Conservation (phyloP, 495 filamentous ascomycete species). For the Acidomyces sp. region DNA sequence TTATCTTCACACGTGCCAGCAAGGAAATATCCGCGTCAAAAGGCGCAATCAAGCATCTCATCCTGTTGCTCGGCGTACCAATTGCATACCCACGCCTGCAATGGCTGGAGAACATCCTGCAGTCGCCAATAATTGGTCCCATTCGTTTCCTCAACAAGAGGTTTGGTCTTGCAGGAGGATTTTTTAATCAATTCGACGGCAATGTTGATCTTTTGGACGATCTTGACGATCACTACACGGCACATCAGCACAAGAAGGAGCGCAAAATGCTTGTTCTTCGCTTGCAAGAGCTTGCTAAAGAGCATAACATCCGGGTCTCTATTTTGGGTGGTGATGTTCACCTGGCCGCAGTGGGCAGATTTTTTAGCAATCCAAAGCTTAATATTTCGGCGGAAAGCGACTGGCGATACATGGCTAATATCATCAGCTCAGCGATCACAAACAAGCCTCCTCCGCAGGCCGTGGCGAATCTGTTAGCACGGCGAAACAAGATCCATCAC, state of each 20-base stretch:
- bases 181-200: slow-evolving; percentile 92
- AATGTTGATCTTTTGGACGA: slow-evolving; percentile 77
- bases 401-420: slow-evolving; percentile 60
- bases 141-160: slow-evolving; percentile 83
- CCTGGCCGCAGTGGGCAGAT: slow-evolving; percentile 58
- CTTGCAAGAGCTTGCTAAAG: slow-evolving; percentile 57
- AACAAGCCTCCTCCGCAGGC: slow-evolving; percentile 85
- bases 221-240: slow-evolving; percentile 89
- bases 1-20: slow-evolving; percentile 58
- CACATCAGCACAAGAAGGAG: slow-evolving; percentile 80
- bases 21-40: slow-evolving; percentile 45
- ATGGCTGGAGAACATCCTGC: slow-evolving; percentile 83
- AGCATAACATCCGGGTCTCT: slow-evolving; percentile 64
- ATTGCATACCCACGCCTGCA: slow-evolving; percentile 90
- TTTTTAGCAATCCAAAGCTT: slow-evolving; percentile 56
- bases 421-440: slow-evolving; percentile 69
- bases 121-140: slow-evolving; percentile 67
- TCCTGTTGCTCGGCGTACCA: slow-evolving; percentile 79
- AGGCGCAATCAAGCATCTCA: slow-evolving; percentile 61
- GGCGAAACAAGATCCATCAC: slow-evolving; percentile 84
- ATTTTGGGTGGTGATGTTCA: slow-evolving; percentile 78
- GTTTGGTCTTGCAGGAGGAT: slow-evolving; percentile 67
- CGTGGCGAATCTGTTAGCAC: slow-evolving; percentile 76
- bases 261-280: slow-evolving; percentile 58
- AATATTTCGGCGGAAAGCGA: slow-evolving; percentile 48